Base-by-base conservation (phyloP, 345 rosid genomes). In the Rhizophora apiculata region DNA sequence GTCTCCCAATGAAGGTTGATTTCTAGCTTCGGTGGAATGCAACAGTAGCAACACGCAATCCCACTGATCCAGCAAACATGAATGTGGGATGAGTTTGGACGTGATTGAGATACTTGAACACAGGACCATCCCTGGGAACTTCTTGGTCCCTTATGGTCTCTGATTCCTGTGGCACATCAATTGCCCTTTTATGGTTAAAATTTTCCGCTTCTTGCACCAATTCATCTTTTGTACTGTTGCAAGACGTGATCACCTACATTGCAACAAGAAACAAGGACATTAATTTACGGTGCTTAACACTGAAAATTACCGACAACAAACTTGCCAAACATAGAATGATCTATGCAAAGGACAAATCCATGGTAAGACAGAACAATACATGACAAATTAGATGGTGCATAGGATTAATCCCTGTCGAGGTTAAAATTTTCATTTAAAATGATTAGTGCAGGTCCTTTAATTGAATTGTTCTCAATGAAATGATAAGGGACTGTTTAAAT, bases 21-120 rank as follows among this genome's bases (percentile, higher is more conserved):
- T 43, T 43, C 69, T 84, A 91, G 76, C 76, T 83, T 71, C 91
- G 85, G 52, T 85, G 83, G 72, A 95, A 90, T 6, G 98, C 99
- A 63, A 90, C 98, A 0, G 97, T 95, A 34, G 99, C 92, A 58
- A 92, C 98, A 60, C 96, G 96, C 2, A 98, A 88, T 72, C 99
- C 98, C 7, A 84, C 86, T 3, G 85, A 73, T 29, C 98, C 99
- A 49, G 96, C 96, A 67, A 92, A 90, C 87, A 81, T 87, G 83
- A 90, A 92, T 15, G 97, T 90, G 0, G 98, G 99, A 77, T 89
- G 89, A 3, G 94, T 83, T 62, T 91, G 85, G 68, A 95, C 96
- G 52, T 92, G 99, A 79, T 81, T 81, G 7, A 92, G 75, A 73
- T 92, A 90, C 67, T 73, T 84, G 67, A 90, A 95, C 11, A 85